Base-by-base conservation (phyloP, 2,329 filamentous ascomycete species). In the Pseudogymnoascus sp. region DNA sequence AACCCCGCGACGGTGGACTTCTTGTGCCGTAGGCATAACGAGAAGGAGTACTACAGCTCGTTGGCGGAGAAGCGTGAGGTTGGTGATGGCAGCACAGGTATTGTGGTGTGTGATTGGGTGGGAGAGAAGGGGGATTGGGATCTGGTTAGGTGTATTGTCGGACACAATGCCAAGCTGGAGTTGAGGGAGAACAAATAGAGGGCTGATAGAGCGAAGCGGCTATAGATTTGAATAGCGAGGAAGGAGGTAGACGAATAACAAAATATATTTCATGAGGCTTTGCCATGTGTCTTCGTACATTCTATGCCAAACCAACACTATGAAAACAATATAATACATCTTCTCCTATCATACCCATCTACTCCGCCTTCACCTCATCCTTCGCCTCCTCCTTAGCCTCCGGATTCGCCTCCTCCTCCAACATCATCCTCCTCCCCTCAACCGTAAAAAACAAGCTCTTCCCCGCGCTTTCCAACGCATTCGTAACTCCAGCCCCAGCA, bases 21-120 rank as follows among this genome's bases (percentile, higher is more conserved):
- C 72, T 74, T 88, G 28, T 87, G 85, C 72, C 76, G 79, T 67
- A 76, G 76, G 11, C 86, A 88, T 71, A 75, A 78, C 66, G 75
- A 80, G 44, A 76, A 78, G 1, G 82, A 85, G 36, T 36, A 40
- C 59, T 28, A 36, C n/a, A 40, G 17, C 33, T 70, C 67, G 15
- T 26, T 15, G 7, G 69, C 67, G 7, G 64, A 69, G 71, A 62
- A 66, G 63, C 47, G 47, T n/a, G 77, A 79, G 53, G 78, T 87
- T 35, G 87, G 88, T 1, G 87, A 91, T 71, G 92, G 89, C 28
- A 83, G 86, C 5, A 96, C 93, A 1, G 95, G 95, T 3, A 86
- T 97, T 65, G 87, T 97, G 50, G 88, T 97, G 26, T 95, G 89
- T 66, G 95, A 99, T 76, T 97, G 90, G 90, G 93, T 97, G 61